These are phyloP conservation scores for Calycina herbarum DNA, from an alignment of 2,329 filamentous ascomycete genomes.

Conservation along the genomic window DNA sequence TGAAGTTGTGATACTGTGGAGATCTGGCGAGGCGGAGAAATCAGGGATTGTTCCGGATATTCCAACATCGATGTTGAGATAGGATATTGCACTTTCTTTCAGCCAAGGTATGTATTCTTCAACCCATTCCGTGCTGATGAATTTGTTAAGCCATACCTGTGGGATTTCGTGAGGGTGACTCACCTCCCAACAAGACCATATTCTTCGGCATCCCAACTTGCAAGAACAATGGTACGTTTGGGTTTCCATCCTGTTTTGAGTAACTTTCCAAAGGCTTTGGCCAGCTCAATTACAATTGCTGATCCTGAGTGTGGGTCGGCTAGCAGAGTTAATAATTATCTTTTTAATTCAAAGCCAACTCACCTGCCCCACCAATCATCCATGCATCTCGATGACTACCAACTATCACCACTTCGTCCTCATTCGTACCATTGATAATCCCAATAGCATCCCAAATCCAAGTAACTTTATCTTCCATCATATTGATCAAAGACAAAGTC, in stretches of 20 bases:
- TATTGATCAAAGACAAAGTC: conserved; percentile 65
- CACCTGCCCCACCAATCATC: conserved; percentile 76
- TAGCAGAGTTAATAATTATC: conserved; percentile 39
- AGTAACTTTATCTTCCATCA: conserved; percentile 50
- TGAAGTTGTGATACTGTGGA: neutral
- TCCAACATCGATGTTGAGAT: conserved; percentile 32
- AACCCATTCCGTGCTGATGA: conserved; percentile 55
- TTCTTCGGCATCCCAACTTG: conserved; percentile 69
- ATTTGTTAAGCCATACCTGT: neutral
- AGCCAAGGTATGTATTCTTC: conserved; percentile 78
- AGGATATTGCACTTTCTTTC: conserved; percentile 41
- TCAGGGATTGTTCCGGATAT: neutral
- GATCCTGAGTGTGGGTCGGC: neutral
- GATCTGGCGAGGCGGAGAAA: conserved; percentile 5
- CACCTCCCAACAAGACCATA: conserved; percentile 76
- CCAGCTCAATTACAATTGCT: neutral
- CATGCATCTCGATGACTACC: conserved; percentile 88
- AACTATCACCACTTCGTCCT: conserved; percentile 79
- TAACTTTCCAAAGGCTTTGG: conserved; percentile 67
- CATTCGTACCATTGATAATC: conserved; percentile 78
- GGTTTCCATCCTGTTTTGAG: conserved; percentile 74
- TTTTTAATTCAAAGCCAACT: conserved; percentile 48
- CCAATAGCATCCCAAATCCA: conserved; percentile 88
- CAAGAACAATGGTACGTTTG: conserved; percentile 79
- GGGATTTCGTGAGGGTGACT: conserved; percentile 42